Percentiles rank a stretch among this genome's conserved stretches.
phyloP scores from a whole-genome alignment of 2,329 filamentous ascomycete genomes.

The Penicillium glabrum region DNA sequence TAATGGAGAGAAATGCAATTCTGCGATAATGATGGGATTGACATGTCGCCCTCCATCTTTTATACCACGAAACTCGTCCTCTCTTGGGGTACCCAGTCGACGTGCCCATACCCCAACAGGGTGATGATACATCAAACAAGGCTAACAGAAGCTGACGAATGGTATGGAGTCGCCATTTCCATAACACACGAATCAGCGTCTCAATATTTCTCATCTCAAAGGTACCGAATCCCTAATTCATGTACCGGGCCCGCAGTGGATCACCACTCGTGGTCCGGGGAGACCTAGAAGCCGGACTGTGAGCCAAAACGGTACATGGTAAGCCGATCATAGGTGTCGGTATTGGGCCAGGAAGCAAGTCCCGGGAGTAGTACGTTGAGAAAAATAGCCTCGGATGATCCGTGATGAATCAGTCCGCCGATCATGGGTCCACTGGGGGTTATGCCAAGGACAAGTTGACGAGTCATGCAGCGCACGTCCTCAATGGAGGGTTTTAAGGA shows the following conservation, averaged over 20 bases:
- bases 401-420: background rate
- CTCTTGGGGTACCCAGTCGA: background rate
- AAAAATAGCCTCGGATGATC: background rate
- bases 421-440: background rate
- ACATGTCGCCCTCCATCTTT: background rate
- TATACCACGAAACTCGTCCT: background rate
- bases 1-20: background rate
- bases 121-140: background rate
- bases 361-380: background rate
- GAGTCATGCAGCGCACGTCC: background rate
- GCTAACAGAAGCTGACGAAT: constrained; percentile 4
- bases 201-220: constrained; percentile 9
- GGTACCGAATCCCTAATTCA: background rate
- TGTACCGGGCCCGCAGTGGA: constrained; percentile 9
- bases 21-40: background rate
- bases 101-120: background rate
- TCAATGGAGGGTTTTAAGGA: background rate
- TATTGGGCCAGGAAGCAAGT: background rate
- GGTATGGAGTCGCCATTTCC: background rate
- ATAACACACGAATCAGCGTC: constrained; percentile 9
- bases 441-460: background rate
- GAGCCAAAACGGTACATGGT: background rate
- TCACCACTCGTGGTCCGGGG: background rate
- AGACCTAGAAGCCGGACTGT: background rate
- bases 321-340: background rate